Percentiles rank a stretch among this genome's conserved stretches.
Conservation (phyloP, 2,329 filamentous ascomycete species). For the Aspergillus chevalieri region DNA sequence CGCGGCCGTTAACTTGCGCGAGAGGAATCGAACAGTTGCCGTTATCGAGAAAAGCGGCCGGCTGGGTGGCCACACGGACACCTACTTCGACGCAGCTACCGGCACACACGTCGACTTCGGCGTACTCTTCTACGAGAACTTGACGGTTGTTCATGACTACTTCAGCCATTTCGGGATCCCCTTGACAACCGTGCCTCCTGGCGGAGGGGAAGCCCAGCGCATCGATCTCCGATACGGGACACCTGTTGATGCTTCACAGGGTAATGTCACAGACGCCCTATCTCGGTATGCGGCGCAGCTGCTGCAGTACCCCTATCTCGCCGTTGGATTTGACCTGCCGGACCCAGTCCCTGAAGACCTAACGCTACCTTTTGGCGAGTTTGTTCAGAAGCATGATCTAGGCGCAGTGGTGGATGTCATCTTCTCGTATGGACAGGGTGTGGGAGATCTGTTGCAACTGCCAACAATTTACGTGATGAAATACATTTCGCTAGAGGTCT, state of each 20-base stretch:
- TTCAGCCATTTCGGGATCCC: slow-evolving; percentile 19
- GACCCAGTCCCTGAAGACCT: slow-evolving; percentile 25
- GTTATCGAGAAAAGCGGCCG: slow-evolving; percentile 20
- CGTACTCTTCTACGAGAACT: slow-evolving; percentile 20
- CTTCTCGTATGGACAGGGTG: slow-evolving; percentile 12
- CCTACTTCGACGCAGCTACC: slow-evolving; percentile 17
- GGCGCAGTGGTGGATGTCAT: slow-evolving; percentile 14
- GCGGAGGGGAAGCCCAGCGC: neutral
- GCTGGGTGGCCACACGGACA: slow-evolving; percentile 24
- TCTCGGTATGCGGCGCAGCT: slow-evolving; percentile 11
- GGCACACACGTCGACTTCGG: slow-evolving; percentile 22
- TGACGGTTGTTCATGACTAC: slow-evolving; percentile 12
- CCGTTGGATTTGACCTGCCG: slow-evolving; percentile 18
- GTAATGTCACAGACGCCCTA: slow-evolving; percentile 7
- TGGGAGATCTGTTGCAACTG: slow-evolving; percentile 14
- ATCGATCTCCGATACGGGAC: slow-evolving; percentile 20
- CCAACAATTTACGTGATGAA: slow-evolving; percentile 20
- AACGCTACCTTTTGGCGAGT: slow-evolving; percentile 23
- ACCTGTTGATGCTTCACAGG: slow-evolving; percentile 6
- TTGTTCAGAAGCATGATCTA: slow-evolving; percentile 20
- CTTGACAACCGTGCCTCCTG: slow-evolving; percentile 1
- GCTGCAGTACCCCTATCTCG: slow-evolving; percentile 19
- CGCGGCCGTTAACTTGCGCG: slow-evolving; percentile 21
- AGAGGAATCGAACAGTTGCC: slow-evolving; percentile 18
- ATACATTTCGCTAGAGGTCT: slow-evolving; percentile 22